Conservation (phyloP, 1,284 basidiomycete genomes). For the Ustilago trichophora region DNA sequence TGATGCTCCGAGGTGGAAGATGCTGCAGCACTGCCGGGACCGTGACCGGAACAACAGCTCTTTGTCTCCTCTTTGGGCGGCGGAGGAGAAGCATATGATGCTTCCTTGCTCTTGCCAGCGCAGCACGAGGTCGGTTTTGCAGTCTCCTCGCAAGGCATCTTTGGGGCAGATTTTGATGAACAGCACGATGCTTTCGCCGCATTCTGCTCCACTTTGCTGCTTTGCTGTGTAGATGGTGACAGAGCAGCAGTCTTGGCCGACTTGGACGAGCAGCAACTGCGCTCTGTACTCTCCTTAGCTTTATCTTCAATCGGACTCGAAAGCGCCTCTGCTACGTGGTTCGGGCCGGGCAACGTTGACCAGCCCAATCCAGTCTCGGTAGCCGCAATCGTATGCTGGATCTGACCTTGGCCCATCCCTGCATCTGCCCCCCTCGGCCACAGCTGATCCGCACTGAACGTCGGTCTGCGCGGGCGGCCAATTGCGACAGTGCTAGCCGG, state of each 20-base stretch:
- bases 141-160: not conserved
- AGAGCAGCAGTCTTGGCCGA: not conserved
- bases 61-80: slow-evolving; percentile 2
- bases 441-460: slow-evolving; percentile 16
- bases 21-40: not conserved
- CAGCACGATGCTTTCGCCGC: slow-evolving; percentile 16
- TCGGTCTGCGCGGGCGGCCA: slow-evolving; percentile 8
- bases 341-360: slow-evolving; percentile 29
- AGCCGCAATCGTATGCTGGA: slow-evolving; percentile 38
- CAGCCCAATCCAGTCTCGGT: slow-evolving; percentile 38
- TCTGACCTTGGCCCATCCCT: slow-evolving; percentile 50
- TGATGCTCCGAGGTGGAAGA: not conserved
- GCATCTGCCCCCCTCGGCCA: slow-evolving; percentile 43
- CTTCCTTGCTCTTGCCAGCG: not conserved
- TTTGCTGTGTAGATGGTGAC: not conserved
- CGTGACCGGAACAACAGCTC: slow-evolving; percentile 26
- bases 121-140: slow-evolving; percentile 9
- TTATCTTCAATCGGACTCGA: slow-evolving; percentile 11
- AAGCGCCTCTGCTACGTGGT: not conserved
- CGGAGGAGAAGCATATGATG: no score
- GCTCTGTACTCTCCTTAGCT: not conserved
- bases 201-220: not conserved
- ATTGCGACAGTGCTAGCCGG: not conserved
- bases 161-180: slow-evolving; percentile 1
- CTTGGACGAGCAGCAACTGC: slow-evolving; percentile 30